phyloP scores from a whole-genome alignment of 2,329 filamentous ascomycete genomes.

The Ophiostoma sp. region DNA sequence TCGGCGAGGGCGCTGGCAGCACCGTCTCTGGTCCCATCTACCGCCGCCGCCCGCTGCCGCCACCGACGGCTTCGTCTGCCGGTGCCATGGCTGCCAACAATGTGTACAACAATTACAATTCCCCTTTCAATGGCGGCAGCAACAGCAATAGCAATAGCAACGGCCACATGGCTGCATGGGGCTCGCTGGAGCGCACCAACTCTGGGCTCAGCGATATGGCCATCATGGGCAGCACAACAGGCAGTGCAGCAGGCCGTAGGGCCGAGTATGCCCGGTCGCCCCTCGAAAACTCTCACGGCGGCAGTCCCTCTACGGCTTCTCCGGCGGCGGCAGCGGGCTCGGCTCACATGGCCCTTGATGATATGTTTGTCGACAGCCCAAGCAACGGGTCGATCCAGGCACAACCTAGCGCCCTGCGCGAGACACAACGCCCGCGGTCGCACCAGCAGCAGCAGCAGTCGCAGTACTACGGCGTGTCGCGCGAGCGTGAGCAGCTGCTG shows the following conservation, averaged over 20 bases:
- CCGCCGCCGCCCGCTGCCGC: slow-evolving; percentile 46
- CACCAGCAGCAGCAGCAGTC: slow-evolving; percentile 32
- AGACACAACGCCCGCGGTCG: slow-evolving; percentile 33
- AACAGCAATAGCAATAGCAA: neutral
- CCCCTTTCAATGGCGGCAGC: neutral
- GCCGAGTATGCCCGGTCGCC: neutral
- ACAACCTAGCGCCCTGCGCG: slow-evolving; percentile 37
- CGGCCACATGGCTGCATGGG: slow-evolving; percentile 33
- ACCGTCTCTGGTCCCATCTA: slow-evolving; percentile 76
- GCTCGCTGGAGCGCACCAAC: slow-evolving; percentile 44
- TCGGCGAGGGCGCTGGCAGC: slow-evolving; percentile 85
- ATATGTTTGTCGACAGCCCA: slow-evolving; percentile 50
- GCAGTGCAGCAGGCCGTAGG: slow-evolving; percentile 22
- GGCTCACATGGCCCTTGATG: slow-evolving; percentile 55
- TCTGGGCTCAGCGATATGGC: slow-evolving; percentile 49
- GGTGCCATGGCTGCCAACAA: slow-evolving; percentile 30
- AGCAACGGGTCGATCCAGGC: slow-evolving; percentile 51
- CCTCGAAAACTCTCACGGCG: slow-evolving; percentile 32
- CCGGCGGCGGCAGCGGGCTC: slow-evolving; percentile 35
- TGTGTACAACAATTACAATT: slow-evolving; percentile 1
- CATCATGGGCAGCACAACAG: slow-evolving; percentile 30
- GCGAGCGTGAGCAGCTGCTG: slow-evolving; percentile 51
- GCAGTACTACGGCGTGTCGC: slow-evolving; percentile 17
- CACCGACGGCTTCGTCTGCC: slow-evolving; percentile 25
- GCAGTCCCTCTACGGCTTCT: slow-evolving; percentile 40